phyloP scores from a whole-genome alignment of 192 early-diverging fungal genomes.

The Pilobolus umbonatus region DNA sequence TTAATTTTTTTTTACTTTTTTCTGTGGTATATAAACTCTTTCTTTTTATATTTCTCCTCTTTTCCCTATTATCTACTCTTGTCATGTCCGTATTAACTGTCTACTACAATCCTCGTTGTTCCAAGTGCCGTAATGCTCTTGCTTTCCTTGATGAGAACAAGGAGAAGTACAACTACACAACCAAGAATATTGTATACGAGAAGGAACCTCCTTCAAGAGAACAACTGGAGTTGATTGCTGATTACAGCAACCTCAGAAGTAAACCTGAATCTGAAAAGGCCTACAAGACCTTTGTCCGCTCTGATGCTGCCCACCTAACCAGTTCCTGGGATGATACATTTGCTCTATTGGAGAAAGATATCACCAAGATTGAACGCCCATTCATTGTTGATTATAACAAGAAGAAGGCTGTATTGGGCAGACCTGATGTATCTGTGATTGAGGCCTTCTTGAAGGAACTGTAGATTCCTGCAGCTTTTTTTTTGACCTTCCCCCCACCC shows the following conservation, averaged over 20 bases:
- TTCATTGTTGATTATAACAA: conserved; percentile 34
- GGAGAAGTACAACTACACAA: neutral
- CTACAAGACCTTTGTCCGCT: conserved; percentile 24
- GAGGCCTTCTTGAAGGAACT: conserved; percentile 20
- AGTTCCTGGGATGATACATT: conserved; percentile 7
- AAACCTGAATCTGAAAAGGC: conserved; percentile 8
- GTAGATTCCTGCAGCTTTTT: conserved; percentile 1
- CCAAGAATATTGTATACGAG: conserved; percentile 25
- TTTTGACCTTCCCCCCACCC: neutral
- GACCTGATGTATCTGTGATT: conserved; percentile 16
- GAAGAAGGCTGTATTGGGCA: conserved; percentile 30
- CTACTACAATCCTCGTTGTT: conserved; percentile 34
- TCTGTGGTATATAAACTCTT: no score
- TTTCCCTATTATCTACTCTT: no score
- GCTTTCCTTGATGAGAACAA: conserved; percentile 11
- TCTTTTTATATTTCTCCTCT: no score
- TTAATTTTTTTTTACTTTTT: no score
- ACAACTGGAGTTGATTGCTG: conserved; percentile 16
- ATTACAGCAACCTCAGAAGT: conserved; percentile 15
- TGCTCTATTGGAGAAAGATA: conserved; percentile 18
- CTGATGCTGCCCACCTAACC: conserved; percentile 26
- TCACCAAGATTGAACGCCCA: conserved; percentile 28
- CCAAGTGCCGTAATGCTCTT: conserved; percentile 25
- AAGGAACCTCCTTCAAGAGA: conserved; percentile 17
- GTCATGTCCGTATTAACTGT: no score